Evolutionary conservation across 192 early-diverging fungal species (phyloP), one percentile per base, ranked within the genome.

Genomic region (Coemansia sp.): DNA sequence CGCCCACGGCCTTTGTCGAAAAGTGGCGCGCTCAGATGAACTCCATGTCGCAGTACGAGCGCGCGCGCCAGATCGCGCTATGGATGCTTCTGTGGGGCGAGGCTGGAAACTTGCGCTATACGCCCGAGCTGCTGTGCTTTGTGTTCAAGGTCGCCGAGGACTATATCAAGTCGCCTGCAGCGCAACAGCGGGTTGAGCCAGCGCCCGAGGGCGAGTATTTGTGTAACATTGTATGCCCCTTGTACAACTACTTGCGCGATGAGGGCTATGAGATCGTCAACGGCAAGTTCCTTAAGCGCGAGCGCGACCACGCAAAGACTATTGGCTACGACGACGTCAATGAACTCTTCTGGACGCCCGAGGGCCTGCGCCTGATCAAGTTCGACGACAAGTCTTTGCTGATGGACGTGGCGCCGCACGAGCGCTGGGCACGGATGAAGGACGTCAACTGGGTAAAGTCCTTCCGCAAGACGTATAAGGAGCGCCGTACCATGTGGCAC

Each of bases 251-350:
- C 66, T 87, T 92, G 69, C 88, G 90, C 21, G 88, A 92, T 66
- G 90, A 93, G 77, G 78, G 82, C 29, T 94, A 92, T 74, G 89
- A 90, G 72, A 63, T 89, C 21, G 76, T 85, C 45, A 86, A 87
- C 46, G 89, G 89, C 51, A 89, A 87, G 54, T 90, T 86, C 64
- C 85, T 91, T 29, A 90, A 89, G 76, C 85, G 87, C 67, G 90
- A 93, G 83, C 84, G 88, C 67, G 93, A 93, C 63, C 93, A 94
- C 71, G 82, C 85, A 17, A 73, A 81, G 29, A 89, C 86, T 10
- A 90, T 94, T 53, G 91, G 93, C 8, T 93, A 94, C 64, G 93
- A 92, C 72, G 91, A 93, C 61, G 86, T 94, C 66, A 94, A 94
- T 73, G 90, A 94, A 68, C 72, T 90, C 31, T 94, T 94, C 78